Percentiles rank a stretch among this genome's conserved stretches.
Conservation (phyloP, 106 monocot species). For the Allium cepa region DNA sequence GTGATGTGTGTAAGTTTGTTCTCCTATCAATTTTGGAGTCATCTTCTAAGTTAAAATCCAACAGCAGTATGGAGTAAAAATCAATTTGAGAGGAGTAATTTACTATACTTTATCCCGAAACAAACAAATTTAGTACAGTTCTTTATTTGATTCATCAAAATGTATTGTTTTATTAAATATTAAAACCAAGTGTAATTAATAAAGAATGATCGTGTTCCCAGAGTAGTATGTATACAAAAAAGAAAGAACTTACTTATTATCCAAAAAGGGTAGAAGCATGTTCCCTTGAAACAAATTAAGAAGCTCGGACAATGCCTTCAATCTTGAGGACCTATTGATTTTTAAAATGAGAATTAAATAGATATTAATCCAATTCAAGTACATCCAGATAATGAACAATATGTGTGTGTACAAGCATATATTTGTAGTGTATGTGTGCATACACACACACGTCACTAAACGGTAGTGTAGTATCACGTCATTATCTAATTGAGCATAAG, state of each 20-base stretch:
- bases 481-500: too few relatives aligned
- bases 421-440: too few relatives aligned
- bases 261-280: slow-evolving; percentile 35
- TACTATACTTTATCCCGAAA: neutral
- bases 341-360: neutral
- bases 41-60: too few relatives aligned
- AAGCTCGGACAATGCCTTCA: slow-evolving; percentile 36
- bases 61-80: neutral
- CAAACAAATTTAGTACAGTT: neutral
- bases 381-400: neutral
- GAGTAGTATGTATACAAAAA: neutral
- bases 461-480: too few relatives aligned
- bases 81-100: neutral
- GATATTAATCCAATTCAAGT: neutral
- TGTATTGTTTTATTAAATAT: neutral
- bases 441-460: too few relatives aligned
- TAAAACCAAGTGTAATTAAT: too few relatives aligned
- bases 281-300: slow-evolving; percentile 52
- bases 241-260: slow-evolving; percentile 36
- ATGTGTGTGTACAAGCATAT: too few relatives aligned
- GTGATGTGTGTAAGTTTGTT: too few relatives aligned
- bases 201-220: neutral
- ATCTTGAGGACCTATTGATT: slow-evolving; percentile 30
- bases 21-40: too few relatives aligned
- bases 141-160: neutral